These are phyloP conservation scores for Lophiotrema nucula DNA, from an alignment of 495 filamentous ascomycete genomes.

Conservation along the genomic window DNA sequence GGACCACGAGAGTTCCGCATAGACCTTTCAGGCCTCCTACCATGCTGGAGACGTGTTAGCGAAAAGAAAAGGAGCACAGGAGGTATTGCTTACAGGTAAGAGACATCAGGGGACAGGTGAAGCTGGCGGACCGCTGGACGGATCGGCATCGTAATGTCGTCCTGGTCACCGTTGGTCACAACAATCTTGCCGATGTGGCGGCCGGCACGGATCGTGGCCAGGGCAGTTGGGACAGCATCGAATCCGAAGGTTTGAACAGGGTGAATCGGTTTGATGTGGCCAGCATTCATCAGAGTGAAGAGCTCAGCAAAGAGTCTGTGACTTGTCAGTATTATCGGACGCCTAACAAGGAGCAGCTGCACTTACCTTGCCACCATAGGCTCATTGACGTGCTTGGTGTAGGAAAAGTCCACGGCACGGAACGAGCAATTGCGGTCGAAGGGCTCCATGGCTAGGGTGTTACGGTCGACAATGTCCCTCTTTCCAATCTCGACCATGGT, in stretches of 20 bases:
- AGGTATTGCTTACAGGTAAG: no score
- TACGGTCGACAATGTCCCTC: constrained; percentile 10
- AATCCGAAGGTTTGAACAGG: neutral
- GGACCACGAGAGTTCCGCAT: constrained; percentile 2
- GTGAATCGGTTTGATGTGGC: neutral
- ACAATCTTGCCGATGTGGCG: constrained; percentile 4
- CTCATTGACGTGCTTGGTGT: neutral
- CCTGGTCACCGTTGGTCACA: neutral
- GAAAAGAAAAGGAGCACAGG: no score
- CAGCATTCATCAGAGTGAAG: neutral
- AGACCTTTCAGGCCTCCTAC: neutral
- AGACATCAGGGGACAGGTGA: neutral
- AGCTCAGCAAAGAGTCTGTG: no score
- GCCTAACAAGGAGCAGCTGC: no score
- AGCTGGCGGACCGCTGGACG: neutral
- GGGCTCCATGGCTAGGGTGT: constrained; percentile 4
- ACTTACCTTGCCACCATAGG: neutral
- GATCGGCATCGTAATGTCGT: neutral
- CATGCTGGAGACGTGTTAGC: no score
- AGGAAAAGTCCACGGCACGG: constrained; percentile 7
- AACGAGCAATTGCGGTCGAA: constrained; percentile 16
- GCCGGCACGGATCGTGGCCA: neutral
- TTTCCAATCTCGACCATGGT: constrained; percentile 14
- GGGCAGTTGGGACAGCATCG: neutral
- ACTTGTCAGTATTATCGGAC: no score